Conservation (phyloP, 2,329 filamentous ascomycete genomes). For the Aspergillus sp. region DNA sequence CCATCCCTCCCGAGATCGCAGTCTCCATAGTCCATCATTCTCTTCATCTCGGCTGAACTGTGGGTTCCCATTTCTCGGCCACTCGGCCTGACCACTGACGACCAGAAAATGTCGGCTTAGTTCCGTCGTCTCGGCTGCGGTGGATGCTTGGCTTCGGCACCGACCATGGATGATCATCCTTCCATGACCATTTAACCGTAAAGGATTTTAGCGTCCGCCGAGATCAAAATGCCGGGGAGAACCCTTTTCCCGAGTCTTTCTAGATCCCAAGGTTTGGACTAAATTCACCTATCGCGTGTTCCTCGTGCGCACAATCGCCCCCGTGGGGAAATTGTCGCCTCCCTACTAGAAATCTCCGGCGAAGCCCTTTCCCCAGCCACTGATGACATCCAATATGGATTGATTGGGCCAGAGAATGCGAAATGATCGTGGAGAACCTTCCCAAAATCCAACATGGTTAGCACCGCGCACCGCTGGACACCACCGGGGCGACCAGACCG, state of each 20-base stretch:
- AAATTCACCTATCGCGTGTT: neutral
- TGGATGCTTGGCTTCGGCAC: neutral
- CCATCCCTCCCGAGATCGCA: neutral
- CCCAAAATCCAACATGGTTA: neutral
- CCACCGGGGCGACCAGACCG: neutral
- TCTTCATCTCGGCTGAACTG: neutral
- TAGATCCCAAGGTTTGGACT: neutral
- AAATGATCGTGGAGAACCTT: neutral
- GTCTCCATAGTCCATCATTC: neutral
- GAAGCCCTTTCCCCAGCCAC: conserved; percentile 28
- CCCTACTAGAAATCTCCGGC: conserved; percentile 13
- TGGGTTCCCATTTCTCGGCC: neutral
- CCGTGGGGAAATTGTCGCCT: conserved; percentile 7
- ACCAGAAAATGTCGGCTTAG: neutral
- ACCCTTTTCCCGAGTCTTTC: conserved; percentile 10
- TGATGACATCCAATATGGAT: neutral
- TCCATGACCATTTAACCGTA: neutral
- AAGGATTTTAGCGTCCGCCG: neutral
- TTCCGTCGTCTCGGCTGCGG: neutral
- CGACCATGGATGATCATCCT: neutral
- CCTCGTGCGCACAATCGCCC: neutral
- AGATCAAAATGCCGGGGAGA: conserved; percentile 6
- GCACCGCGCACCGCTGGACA: too few species aligned
- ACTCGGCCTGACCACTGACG: neutral
- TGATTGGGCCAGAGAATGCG: neutral